Evolutionary conservation across 371 early-diverging fungal species (phyloP).

Genomic region (Blyttiomyces sp.): DNA sequence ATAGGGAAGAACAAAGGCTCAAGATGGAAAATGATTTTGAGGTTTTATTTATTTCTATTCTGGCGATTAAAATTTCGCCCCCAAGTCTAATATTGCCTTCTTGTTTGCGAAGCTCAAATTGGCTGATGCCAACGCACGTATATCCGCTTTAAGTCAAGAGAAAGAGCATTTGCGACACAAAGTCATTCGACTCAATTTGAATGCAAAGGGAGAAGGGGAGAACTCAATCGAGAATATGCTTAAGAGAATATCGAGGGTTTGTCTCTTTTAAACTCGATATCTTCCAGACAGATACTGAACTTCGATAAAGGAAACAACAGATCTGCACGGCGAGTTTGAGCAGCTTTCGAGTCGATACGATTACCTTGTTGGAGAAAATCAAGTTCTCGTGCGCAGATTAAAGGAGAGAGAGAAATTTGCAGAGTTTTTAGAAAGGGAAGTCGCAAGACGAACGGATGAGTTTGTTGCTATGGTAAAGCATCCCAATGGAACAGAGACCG

Average conservation of each 20-base stretch:
- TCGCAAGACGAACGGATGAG: constrained; percentile 45
- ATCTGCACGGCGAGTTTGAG: constrained; percentile 43
- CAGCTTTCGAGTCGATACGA: constrained; percentile 42
- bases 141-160: constrained; percentile 40
- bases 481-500: not conserved
- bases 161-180: constrained; percentile 56
- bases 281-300: not conserved
- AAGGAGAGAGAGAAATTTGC: constrained; percentile 47
- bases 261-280: not conserved
- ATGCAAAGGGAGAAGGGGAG: constrained; percentile 55
- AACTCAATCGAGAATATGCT: constrained; percentile 56
- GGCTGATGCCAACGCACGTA: constrained; percentile 34
- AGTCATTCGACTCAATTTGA: constrained; percentile 51
- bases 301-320: constrained; percentile 40
- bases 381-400: constrained; percentile 33
- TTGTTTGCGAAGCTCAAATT: constrained; percentile 19
- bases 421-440: constrained; percentile 49
- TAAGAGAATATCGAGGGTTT: constrained; percentile 48
- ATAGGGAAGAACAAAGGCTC: constrained; percentile 40
- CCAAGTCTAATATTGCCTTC: not conserved
- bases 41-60: not conserved
- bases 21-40: constrained; percentile 39
- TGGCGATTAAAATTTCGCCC: not conserved
- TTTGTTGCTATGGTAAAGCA: constrained; percentile 39
- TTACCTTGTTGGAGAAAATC: constrained; percentile 32